Evolutionary conservation across 306 rosid species (phyloP), one percentile per base, ranked within the genome.

Genomic region (Leucaena leucocephala): DNA sequence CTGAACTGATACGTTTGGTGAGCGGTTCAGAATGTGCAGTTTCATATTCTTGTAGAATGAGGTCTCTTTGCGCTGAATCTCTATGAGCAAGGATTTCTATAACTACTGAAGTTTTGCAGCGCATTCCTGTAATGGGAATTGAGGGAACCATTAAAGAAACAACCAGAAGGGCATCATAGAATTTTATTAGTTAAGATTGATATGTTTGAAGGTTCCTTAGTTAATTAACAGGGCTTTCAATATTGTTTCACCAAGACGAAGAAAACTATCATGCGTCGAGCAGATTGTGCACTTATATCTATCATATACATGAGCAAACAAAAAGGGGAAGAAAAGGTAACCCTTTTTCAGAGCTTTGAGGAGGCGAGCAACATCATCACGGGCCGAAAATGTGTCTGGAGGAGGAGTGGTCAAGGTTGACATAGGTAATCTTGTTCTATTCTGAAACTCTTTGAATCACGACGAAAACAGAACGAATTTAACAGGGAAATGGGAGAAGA

Each of bases 321-420:
- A 7, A 48, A 14, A 72, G 14, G 13, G 1, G 11, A 52, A 8
- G 40, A 27, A 8, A 21, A 58, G 15, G 42, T 2, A 74, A 90
- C 97, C 97, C 84, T 91, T 90, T 78, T 58, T 22, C 36, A 91
- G 91, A 74, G 98, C 98, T 78, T 85, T 87, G 81, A 85, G 80
- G 2, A 91, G 85, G 63, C 75, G 82, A 9, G 19, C 7, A 71
- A 88, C 94, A 64, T 90, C 97, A 8, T 94, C 94, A 0, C 96
- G 87, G 27, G 90, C 89, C 1, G 93, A 76, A 10, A 80, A 62
- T 14, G 63, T 35, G 27, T 46, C 55, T 0, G 94, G 94, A 13
- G 94, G 97, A 16, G 94, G 91, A 8, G 87, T 9, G 5, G 74
- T 84, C 75, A 94, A 42, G 17, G 94, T 87, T 76, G 94, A 74